Evolutionary conservation across 345 rosid species (phyloP), one percentile per base, ranked within the genome.

Genomic region (Citrus unshiu): DNA sequence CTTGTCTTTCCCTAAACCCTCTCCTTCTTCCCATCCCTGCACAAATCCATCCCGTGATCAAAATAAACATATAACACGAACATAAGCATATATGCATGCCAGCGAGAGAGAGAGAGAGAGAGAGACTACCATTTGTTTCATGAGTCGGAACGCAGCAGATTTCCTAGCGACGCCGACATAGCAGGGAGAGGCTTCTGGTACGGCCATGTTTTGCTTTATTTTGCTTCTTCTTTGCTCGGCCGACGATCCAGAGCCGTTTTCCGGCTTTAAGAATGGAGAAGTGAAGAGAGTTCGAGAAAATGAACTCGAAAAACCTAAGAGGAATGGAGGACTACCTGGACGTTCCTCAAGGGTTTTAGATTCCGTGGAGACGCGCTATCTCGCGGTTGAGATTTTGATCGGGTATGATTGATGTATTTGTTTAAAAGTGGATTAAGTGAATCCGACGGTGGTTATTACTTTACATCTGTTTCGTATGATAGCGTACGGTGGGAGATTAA

Each of bases 21-120:
- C 98, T 83, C 99, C 98, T 90, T 96, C 99, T 83, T 96, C 99
- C 98, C 98, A 94, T 34, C 99, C 99, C 99, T 94, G 71, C 63
- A 22, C 64, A 64, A 25, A 43, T 7, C 67, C 75, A 54, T 64
- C 70, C 10, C 30, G 25, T 13, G 77, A 75, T 46, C 9, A 57
- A 25, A 60, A 46, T 19, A 30, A 49, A 21, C 2, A 21, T 16
- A 22, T n/a, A 54, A 22, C 32, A 35, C 43, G 68, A 30, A 24
- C 1, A 65, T 2, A 46, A 43, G 25, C 40, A 27, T 3, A 46
- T 46, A 46, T 13, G 18, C 4, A 12, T 3, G 51, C 18, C 5
- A 12, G 51, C 51, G 18, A 13, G 51, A 12, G 51, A 46, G 43
- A 10, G 60, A n/a, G n/a, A 43, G 40, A 9, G 37, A 9, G 60